These are phyloP conservation scores for Aspergillus steynii DNA, from an alignment of 495 filamentous ascomycete genomes.

Conservation along the genomic window DNA sequence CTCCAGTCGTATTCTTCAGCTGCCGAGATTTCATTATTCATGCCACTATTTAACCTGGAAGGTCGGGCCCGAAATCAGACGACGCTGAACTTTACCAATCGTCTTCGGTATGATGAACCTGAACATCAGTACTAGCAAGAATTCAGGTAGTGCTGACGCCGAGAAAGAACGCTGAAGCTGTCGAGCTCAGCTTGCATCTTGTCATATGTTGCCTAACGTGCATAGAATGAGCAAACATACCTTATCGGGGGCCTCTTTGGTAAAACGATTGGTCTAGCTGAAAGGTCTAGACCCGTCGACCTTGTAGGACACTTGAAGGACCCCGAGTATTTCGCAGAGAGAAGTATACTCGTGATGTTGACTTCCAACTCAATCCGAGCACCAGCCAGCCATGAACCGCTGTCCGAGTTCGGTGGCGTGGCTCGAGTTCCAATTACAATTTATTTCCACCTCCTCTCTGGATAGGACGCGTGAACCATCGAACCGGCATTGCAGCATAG, in stretches of 20 bases:
- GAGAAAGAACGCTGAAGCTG: background rate
- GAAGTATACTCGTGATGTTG: too few relatives aligned
- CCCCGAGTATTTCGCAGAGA: too few relatives aligned
- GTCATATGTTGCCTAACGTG: background rate
- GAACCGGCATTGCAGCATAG: background rate
- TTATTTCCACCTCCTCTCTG: background rate
- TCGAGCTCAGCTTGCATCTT: background rate
- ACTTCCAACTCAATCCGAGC: background rate
- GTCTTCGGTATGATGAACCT: too few relatives aligned
- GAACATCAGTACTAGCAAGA: too few relatives aligned
- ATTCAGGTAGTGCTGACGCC: background rate
- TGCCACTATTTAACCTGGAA: background rate
- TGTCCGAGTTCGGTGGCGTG: background rate
- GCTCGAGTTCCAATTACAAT: background rate
- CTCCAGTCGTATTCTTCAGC: too few relatives aligned
- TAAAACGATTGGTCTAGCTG: background rate
- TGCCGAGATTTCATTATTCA: too few relatives aligned
- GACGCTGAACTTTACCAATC: too few relatives aligned
- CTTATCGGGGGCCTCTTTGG: background rate
- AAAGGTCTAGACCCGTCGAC: background rate
- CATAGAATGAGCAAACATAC: background rate
- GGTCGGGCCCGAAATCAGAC: background rate
- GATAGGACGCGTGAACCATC: background rate
- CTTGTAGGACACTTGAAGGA: too few relatives aligned
- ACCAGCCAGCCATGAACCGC: background rate